A percentile compares a stretch with the other conserved stretches of the same genome.
These are phyloP conservation scores for Elaeagnus macrophylla DNA, from an alignment of 306 rosid genomes.

Conservation along the genomic window DNA sequence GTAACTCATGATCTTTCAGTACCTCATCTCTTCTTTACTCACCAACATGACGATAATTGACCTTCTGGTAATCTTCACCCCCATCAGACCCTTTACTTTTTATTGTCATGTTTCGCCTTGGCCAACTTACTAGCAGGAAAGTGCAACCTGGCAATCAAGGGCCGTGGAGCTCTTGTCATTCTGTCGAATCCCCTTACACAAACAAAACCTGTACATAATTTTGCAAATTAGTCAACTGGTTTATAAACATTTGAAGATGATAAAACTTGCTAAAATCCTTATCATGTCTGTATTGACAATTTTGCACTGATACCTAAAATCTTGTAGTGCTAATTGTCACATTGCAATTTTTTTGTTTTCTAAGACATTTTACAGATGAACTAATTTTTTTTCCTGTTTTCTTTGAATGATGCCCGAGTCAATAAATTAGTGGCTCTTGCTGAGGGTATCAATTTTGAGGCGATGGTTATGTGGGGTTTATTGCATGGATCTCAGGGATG, in stretches of 20 bases:
- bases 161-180: slow-evolving; percentile 62
- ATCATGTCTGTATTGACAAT: too few species aligned
- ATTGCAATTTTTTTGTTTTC: too few species aligned
- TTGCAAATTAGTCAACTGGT: not conserved
- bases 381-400: too few species aligned
- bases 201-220: slow-evolving; percentile 58
- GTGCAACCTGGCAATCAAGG: slow-evolving; percentile 68
- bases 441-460: too few species aligned
- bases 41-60: slow-evolving; percentile 12
- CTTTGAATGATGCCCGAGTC: too few species aligned
- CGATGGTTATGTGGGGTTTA: too few species aligned
- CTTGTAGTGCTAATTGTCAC: too few species aligned
- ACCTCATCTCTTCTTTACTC: slow-evolving; percentile 12
- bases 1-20: slow-evolving; percentile 32
- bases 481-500: too few species aligned
- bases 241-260: not conserved
- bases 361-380: too few species aligned
- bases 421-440: too few species aligned
- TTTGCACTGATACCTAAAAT: too few species aligned
- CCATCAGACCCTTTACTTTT: not conserved
- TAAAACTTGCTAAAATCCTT: too few species aligned
- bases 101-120: slow-evolving; percentile 24
- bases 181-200: slow-evolving; percentile 84
- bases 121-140: slow-evolving; percentile 56
- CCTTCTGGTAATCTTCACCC: slow-evolving; percentile 18